These are phyloP conservation scores for Jamesozyma piceae DNA, from an alignment of 805 yeast genomes.

Conservation along the genomic window DNA sequence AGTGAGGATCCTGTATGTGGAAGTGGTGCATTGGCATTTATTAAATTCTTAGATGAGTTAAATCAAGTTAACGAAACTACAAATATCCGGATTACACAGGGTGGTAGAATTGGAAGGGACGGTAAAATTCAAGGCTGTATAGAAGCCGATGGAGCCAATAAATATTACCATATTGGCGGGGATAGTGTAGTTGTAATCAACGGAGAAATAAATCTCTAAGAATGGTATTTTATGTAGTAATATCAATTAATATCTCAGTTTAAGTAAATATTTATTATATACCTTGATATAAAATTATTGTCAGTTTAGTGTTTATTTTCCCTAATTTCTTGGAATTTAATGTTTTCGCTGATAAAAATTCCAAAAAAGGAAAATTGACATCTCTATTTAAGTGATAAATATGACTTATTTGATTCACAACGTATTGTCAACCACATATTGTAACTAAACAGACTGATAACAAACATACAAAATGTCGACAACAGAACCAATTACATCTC, in stretches of 20 bases:
- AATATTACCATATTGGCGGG: slow-evolving; percentile 33
- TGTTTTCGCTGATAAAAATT: no score
- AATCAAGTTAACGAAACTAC: slow-evolving; percentile 15
- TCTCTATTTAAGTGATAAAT: no score
- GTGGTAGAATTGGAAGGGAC: slow-evolving; percentile 33
- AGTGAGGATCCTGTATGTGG: slow-evolving; percentile 52
- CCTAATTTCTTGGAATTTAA: no score
- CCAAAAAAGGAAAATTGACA: no score
- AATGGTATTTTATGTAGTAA: no score
- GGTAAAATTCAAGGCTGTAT: slow-evolving; percentile 30
- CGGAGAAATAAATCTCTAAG: slow-evolving; percentile 22
- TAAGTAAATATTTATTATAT: no score
- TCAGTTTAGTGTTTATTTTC: no score
- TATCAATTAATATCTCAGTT: no score
- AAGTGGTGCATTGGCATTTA: slow-evolving; percentile 36
- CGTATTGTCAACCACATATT: no score
- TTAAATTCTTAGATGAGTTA: slow-evolving; percentile 22
- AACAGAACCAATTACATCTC: neutral
- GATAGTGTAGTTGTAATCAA: slow-evolving; percentile 31
- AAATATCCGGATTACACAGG: slow-evolving; percentile 29
- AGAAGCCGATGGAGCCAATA: slow-evolving; percentile 6
- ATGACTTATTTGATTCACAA: no score
- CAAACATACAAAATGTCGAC: neutral
- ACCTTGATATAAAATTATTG: no score
- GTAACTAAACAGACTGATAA: no score